A percentile compares a stretch with the other conserved stretches of the same genome.
These are phyloP conservation scores for Nakazawaea populi DNA, from an alignment of 805 yeast species.

Conservation along the genomic window DNA sequence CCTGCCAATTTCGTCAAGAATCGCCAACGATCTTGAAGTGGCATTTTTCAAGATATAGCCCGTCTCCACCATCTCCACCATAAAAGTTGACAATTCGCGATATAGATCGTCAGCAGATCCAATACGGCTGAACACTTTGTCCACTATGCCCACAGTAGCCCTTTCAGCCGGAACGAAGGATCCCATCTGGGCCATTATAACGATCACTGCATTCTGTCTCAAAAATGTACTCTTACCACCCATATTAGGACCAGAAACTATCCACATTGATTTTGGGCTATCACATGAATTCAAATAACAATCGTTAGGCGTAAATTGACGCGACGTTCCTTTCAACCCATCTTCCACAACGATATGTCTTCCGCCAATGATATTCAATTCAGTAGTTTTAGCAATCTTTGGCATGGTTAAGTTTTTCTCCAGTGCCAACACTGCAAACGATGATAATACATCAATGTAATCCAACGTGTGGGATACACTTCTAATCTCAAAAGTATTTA, in stretches of 20 bases:
- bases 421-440: slow-evolving; percentile 67
- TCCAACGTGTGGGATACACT: slow-evolving; percentile 48
- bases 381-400: slow-evolving; percentile 39
- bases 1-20: slow-evolving; percentile 84
- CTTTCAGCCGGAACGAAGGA: slow-evolving; percentile 61
- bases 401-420: slow-evolving; percentile 71
- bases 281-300: slow-evolving; percentile 23
- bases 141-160: slow-evolving; percentile 69
- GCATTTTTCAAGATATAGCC: slow-evolving; percentile 62
- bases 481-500: slow-evolving; percentile 40
- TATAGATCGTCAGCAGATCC: slow-evolving; percentile 82
- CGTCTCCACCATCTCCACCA: slow-evolving; percentile 91
- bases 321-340: slow-evolving; percentile 46
- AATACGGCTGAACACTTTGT: slow-evolving; percentile 71
- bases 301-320: slow-evolving; percentile 42
- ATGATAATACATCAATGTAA: slow-evolving; percentile 62
- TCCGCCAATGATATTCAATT: slow-evolving; percentile 53
- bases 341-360: slow-evolving; percentile 86
- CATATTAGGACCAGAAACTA: slow-evolving; percentile 90
- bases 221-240: slow-evolving; percentile 79
- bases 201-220: slow-evolving; percentile 65
- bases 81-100: slow-evolving; percentile 79
- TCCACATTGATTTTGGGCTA: slow-evolving; percentile 33
- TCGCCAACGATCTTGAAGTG: slow-evolving; percentile 62
- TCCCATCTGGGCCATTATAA: slow-evolving; percentile 69